Percentiles rank a stretch among this genome's conserved stretches.
Conservation (phyloP, 495 filamentous ascomycete species). For the Talaromyces wortmannii region DNA sequence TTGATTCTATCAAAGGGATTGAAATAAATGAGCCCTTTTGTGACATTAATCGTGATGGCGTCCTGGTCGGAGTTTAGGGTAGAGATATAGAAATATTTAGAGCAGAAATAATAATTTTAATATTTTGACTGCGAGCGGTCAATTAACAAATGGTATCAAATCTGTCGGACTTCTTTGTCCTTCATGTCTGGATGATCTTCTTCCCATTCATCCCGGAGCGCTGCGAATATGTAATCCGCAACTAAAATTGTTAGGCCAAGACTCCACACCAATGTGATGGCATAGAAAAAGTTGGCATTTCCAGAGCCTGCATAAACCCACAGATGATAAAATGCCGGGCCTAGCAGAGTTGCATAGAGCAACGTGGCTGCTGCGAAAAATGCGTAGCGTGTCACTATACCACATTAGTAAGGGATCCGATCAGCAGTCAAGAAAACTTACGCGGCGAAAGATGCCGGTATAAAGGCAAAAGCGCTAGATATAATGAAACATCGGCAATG, state of each 20-base stretch:
- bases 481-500: constrained; percentile 79
- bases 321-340: constrained; percentile 92
- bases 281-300: constrained; percentile 99
- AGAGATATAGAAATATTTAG: background rate
- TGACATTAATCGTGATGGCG: too few species aligned
- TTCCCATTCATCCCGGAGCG: constrained; percentile 90
- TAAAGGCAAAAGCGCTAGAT: constrained; percentile 75
- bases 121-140: background rate
- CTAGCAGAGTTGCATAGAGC: constrained; percentile 80
- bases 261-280: constrained; percentile 96
- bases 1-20: constrained; percentile 62
- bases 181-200: constrained; percentile 82
- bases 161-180: constrained; percentile 79
- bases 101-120: background rate
- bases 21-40: background rate
- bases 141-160: constrained; percentile 37
- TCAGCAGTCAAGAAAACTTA: constrained; percentile 33
- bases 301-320: constrained; percentile 98
- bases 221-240: constrained; percentile 79
- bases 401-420: background rate
- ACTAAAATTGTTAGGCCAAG: constrained; percentile 75
- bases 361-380: constrained; percentile 78
- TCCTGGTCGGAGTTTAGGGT: too few species aligned
- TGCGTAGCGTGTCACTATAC: constrained; percentile 82
- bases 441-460: constrained; percentile 89